phyloP scores from a whole-genome alignment of 345 rosid genomes.

The Salix dunnii region DNA sequence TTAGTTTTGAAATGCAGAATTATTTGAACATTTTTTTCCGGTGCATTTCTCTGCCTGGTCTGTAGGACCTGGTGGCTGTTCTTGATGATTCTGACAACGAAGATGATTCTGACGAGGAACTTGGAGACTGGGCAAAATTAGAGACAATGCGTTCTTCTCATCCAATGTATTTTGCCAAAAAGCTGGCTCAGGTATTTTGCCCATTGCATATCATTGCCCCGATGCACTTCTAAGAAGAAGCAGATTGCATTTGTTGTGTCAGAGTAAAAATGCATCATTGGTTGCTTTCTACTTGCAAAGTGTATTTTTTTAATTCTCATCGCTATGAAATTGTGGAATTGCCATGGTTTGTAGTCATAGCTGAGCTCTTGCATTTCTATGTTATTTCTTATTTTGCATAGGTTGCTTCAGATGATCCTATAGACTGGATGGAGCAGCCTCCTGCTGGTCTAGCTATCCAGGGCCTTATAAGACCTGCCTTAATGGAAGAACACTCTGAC shows the following conservation, averaged over 20 bases:
- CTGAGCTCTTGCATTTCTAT: conserved; percentile 12
- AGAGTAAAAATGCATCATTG: background rate
- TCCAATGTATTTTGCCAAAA: conserved; percentile 90
- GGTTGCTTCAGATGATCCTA: conserved; percentile 77
- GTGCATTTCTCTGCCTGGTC: conserved; percentile 19
- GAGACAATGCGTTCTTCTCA: conserved; percentile 90
- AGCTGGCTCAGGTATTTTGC: conserved; percentile 56
- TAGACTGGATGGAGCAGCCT: conserved; percentile 88
- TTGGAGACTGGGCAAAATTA: conserved; percentile 87
- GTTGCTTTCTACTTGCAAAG: conserved; percentile 1
- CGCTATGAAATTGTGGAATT: background rate
- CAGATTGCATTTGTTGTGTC: background rate
- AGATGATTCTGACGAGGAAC: conserved; percentile 52
- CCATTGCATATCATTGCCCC: background rate
- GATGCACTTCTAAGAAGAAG: background rate
- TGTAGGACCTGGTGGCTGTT: conserved; percentile 70
- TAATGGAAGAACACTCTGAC: conserved; percentile 67
- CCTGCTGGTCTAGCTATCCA: conserved; percentile 83
- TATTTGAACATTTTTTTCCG: conserved; percentile 8
- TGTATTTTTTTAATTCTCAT: background rate
- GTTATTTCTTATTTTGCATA: conserved; percentile 20
- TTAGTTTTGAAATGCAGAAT: background rate
- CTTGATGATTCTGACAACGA: conserved; percentile 60
- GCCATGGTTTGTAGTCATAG: background rate
- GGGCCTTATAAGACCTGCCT: conserved; percentile 72